Conservation (phyloP, 2,329 filamentous ascomycete genomes). For the Aspergillus sp. region DNA sequence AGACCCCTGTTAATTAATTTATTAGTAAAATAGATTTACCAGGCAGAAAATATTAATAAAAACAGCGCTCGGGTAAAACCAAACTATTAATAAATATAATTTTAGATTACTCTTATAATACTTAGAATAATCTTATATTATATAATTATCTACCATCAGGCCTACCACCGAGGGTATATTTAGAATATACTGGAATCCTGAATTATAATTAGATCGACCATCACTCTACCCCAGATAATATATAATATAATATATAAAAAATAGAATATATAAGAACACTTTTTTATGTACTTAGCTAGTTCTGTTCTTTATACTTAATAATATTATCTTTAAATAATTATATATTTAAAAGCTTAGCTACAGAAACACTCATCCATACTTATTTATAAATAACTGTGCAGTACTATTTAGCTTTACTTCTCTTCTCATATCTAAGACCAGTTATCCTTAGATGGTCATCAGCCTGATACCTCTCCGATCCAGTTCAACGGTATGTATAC, state of each 20-base stretch:
- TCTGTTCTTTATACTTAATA: too few relatives aligned
- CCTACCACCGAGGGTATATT: background rate
- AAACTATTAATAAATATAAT: background rate
- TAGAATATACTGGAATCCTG: background rate
- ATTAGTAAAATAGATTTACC: background rate
- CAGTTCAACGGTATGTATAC: too few relatives aligned
- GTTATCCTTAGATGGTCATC: too few relatives aligned
- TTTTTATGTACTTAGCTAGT: too few relatives aligned
- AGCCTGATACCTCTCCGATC: too few relatives aligned
- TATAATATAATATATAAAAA: background rate
- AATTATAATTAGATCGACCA: background rate
- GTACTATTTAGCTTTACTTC: too few relatives aligned
- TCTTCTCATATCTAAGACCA: too few relatives aligned
- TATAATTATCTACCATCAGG: background rate
- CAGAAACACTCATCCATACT: too few relatives aligned
- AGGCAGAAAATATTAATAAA: background rate
- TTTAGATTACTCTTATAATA: rapidly evolving
- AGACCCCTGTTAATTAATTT: background rate
- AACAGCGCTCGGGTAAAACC: background rate
- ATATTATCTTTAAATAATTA: too few relatives aligned
- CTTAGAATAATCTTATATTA: background rate
- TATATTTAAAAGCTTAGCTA: too few relatives aligned
- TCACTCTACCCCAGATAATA: background rate
- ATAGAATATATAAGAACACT: background rate
- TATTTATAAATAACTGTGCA: too few relatives aligned